Conservation (phyloP, 2,329 filamentous ascomycete species). For the Samsoniella hepiali region DNA sequence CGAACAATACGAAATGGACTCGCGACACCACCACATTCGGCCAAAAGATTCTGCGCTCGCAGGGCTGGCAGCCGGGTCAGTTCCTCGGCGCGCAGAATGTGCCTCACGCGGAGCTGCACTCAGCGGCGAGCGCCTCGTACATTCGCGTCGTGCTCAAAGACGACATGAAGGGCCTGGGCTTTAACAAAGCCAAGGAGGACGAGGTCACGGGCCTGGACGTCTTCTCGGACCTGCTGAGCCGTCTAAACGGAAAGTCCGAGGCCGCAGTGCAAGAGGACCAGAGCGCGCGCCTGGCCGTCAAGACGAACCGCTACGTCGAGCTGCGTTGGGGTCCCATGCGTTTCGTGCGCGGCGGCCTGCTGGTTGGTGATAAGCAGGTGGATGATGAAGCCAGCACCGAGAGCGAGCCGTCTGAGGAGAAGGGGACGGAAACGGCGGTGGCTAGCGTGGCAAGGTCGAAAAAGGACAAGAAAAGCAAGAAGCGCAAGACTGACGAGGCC, state of each 20-base stretch:
- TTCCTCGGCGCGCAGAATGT: constrained; percentile 77
- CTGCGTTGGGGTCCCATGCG: constrained; percentile 75
- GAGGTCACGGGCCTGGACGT: constrained; percentile 82
- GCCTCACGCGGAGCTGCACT: constrained; percentile 71
- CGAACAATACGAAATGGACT: constrained; percentile 94
- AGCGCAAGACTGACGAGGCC: constrained; percentile 34
- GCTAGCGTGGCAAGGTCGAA: constrained; percentile 25
- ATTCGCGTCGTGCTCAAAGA: constrained; percentile 85
- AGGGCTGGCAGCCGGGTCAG: constrained; percentile 87
- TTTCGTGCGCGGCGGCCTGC: constrained; percentile 82
- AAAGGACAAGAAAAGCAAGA: constrained; percentile 36
- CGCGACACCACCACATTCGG: constrained; percentile 79
- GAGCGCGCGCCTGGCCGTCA: constrained; percentile 63
- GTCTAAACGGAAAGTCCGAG: constrained; percentile 84
- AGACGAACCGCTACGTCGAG: constrained; percentile 70
- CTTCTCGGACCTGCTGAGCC: constrained; percentile 80
- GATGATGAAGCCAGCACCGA: constrained; percentile 22
- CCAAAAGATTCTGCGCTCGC: constrained; percentile 80
- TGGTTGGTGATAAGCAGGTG: constrained; percentile 54
- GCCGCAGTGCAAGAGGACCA: constrained; percentile 68
- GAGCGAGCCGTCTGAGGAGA: constrained; percentile 27
- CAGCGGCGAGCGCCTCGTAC: constrained; percentile 76
- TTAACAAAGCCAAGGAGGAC: constrained; percentile 69
- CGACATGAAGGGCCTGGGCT: constrained; percentile 86
- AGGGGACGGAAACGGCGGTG: constrained; percentile 29